Percentiles rank a stretch among this genome's conserved stretches.
phyloP scores from a whole-genome alignment of 352 stramenopile species.

The Hyaloperonospora brassicae region DNA sequence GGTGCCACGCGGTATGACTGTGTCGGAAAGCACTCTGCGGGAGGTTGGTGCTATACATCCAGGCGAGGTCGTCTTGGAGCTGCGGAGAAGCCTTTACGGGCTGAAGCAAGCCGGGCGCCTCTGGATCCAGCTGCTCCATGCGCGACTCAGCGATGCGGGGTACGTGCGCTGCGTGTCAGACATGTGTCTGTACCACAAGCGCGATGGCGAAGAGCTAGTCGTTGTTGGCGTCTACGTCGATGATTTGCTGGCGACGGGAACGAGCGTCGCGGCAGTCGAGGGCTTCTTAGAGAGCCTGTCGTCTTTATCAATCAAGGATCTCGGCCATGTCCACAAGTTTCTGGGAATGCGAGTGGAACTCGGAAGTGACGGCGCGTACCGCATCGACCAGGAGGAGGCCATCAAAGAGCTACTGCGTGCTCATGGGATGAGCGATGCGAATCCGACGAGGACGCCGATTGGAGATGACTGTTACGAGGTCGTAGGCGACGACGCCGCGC shows the following conservation, averaged over 20 bases:
- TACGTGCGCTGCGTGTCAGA: not conserved
- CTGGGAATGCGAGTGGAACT: not conserved
- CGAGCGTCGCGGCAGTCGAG: too few species aligned
- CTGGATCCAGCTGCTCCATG: slow-evolving; percentile 10
- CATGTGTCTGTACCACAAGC: not conserved
- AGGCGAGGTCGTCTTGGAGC: not conserved
- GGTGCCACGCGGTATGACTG: not conserved
- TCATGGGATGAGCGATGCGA: not conserved
- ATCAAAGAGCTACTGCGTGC: not conserved
- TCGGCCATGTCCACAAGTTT: not conserved
- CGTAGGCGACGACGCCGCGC: too few species aligned
- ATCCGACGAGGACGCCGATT: not conserved
- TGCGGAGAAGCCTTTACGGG: slow-evolving; percentile 27
- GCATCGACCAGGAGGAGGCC: not conserved
- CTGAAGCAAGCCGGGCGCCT: slow-evolving; percentile 24
- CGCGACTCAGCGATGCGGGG: not conserved
- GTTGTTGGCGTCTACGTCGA: not conserved
- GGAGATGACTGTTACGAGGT: too few species aligned
- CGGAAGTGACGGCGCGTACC: not conserved
- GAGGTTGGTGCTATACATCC: not conserved
- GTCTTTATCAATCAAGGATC: not conserved
- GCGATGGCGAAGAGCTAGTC: not conserved
- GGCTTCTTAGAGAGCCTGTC: too few species aligned
- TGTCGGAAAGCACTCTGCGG: not conserved
- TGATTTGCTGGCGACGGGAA: too few species aligned